These are phyloP conservation scores for Populus tremula DNA, from an alignment of 345 rosid species.

Conservation along the genomic window DNA sequence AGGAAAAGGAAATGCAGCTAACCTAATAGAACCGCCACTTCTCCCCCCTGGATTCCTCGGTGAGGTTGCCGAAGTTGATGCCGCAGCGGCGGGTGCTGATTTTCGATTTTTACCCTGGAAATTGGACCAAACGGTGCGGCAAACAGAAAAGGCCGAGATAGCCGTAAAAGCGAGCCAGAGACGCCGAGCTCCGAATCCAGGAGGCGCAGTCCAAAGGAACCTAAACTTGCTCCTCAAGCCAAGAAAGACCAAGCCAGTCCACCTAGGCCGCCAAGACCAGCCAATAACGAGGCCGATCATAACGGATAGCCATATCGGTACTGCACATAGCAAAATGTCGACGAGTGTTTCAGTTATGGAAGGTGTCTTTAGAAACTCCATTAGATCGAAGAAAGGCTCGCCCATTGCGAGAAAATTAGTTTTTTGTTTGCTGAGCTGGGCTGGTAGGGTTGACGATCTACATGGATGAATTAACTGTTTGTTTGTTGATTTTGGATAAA, in stretches of 20 bases:
- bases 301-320: constrained; percentile 94
- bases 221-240: constrained; percentile 78
- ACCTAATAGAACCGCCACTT: constrained; percentile 36
- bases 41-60: constrained; percentile 27
- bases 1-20: constrained; percentile 7
- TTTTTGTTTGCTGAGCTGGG: neutral
- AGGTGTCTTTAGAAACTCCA: constrained; percentile 56
- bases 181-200: constrained; percentile 91
- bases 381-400: constrained; percentile 54
- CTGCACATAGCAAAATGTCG: constrained; percentile 86
- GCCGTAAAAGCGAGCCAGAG: constrained; percentile 94
- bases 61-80: constrained; percentile 15
- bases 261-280: constrained; percentile 96
- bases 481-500: neutral
- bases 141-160: constrained; percentile 74
- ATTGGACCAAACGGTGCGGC: constrained; percentile 67
- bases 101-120: constrained; percentile 40
- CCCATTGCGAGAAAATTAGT: constrained; percentile 45
- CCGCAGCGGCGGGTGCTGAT: constrained; percentile 19
- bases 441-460: neutral
- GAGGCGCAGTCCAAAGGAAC: constrained; percentile 86
- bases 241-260: constrained; percentile 80
- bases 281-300: constrained; percentile 96
- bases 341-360: constrained; percentile 81
- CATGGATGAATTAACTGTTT: neutral